Conservation (phyloP, 495 filamentous ascomycete genomes). For the Annulohypoxylon stygium region DNA sequence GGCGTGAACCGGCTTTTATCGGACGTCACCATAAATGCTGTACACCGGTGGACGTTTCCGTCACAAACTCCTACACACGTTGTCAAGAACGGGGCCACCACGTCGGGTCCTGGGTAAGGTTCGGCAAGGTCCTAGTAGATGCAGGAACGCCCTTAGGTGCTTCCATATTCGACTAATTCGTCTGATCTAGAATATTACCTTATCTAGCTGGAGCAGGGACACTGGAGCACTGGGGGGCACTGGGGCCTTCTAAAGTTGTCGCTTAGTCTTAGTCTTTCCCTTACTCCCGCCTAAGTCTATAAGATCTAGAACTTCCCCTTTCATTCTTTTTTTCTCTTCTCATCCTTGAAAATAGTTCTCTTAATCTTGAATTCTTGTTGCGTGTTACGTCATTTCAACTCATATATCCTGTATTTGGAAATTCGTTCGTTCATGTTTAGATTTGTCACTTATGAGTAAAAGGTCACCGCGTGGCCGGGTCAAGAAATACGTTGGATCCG, state of each 20-base stretch:
- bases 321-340: conserved; percentile 7
- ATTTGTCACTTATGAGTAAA: conserved; percentile 19
- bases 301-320: conserved; percentile 2
- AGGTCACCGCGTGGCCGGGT: conserved; percentile 17
- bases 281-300: conserved; percentile 8
- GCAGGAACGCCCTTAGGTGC: conserved; percentile 32
- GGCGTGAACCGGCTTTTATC: conserved; percentile 42
- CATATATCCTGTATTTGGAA: background rate
- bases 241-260: conserved; percentile 17
- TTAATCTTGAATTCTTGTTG: background rate
- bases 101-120: conserved; percentile 16
- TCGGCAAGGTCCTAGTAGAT: conserved; percentile 13
- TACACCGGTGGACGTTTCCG: conserved; percentile 40
- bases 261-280: conserved; percentile 19
- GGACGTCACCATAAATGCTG: conserved; percentile 34
- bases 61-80: conserved; percentile 11
- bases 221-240: background rate
- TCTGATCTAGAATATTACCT: conserved; percentile 42
- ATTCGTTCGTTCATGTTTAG: conserved; percentile 9
- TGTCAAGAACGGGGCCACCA: conserved; percentile 14
- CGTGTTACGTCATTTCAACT: conserved; percentile 29
- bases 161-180: conserved; percentile 14
- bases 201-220: conserved; percentile 30
- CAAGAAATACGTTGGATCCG: conserved; percentile 14
- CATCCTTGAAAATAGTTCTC: background rate